Evolutionary conservation across 805 yeast species (phyloP), one percentile per base, ranked within the genome.

Genomic region (Saccharomycopsis sp.): DNA sequence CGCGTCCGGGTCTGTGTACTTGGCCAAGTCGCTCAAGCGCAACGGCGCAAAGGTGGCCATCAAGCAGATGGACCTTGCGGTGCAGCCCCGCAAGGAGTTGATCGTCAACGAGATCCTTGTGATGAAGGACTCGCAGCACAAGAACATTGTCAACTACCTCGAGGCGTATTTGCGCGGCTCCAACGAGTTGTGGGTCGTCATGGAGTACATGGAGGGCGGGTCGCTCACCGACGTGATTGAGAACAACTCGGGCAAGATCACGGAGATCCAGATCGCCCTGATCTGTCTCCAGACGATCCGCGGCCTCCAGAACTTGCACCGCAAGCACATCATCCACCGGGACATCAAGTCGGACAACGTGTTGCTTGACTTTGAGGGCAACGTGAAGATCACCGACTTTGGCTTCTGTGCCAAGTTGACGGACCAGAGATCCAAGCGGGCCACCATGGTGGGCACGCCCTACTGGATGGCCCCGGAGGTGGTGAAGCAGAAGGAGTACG

Each of bases 401-500:
- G 96, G 96, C 0, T 94, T 92, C 75, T 94, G 99, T 74, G 99
- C 99, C 0, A 96, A 91, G 71, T 79, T 88, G 61, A 88, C 87
- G 41, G 95, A 87, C 63, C 80, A 81, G 56, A 87, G 88, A 63
- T 76, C 87, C 57, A 91, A 92, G 71, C 83, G 99, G 70, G 91
- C 97, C 2, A 94, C 99, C 2, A 90, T 94, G 96, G 99, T 94
- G 16, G 99, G 99, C 15, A 94, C 99, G 0, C 99, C 99, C 14
- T 94, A 94, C 70, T 94, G 99, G 99, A 94, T 94, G 99, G 99
- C 99, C 0, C 99, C 99, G 1, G 99, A 94, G 71, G 97, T 94
- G 56, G 97, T 94, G 24, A 83, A 91, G 18, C 83, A 95, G 65
- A 91, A 91, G 70, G 97, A 91, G 68, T 94, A 94, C 68, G 99